Evolutionary conservation across 345 rosid species (phyloP).

Genomic region (Noccaea bulbosa): DNA sequence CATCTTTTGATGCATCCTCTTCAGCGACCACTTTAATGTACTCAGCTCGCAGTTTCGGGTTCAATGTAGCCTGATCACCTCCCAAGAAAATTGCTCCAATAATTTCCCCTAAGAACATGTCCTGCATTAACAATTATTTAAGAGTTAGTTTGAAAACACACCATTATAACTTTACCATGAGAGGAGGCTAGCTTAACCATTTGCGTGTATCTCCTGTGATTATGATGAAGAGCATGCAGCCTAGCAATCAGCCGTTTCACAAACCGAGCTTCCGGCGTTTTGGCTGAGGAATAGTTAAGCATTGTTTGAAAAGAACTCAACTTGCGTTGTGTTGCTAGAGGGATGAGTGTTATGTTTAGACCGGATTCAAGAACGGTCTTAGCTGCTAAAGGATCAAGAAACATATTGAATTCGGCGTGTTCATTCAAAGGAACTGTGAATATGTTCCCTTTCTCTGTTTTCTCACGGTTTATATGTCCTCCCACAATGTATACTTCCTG

Average conservation of each 20-base stretch:
- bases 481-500: constrained; percentile 84
- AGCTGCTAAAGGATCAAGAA: constrained; percentile 87
- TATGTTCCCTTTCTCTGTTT: constrained; percentile 60
- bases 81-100: constrained; percentile 73
- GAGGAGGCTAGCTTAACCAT: constrained; percentile 47
- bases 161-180: background rate
- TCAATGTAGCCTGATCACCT: constrained; percentile 47
- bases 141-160: constrained; percentile 5
- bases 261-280: constrained; percentile 66
- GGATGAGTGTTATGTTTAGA: constrained; percentile 69
- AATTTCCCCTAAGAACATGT: constrained; percentile 79
- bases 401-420: constrained; percentile 81
- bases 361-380: constrained; percentile 67
- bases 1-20: constrained; percentile 65
- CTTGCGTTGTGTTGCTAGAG: constrained; percentile 61
- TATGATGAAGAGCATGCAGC: constrained; percentile 53
- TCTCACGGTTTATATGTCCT: constrained; percentile 60
- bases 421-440: constrained; percentile 55
- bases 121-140: constrained; percentile 48
- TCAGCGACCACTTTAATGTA: constrained; percentile 56
- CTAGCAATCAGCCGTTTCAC: constrained; percentile 54
- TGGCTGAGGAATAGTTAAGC: constrained; percentile 35
- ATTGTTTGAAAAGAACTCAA: constrained; percentile 52
- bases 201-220: constrained; percentile 63
- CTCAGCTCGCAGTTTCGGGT: constrained; percentile 46